A percentile compares a stretch with the other conserved stretches of the same genome.
Evolutionary conservation across 2,329 filamentous ascomycete species (phyloP).

Genomic region (Cladosporium colombiae): DNA sequence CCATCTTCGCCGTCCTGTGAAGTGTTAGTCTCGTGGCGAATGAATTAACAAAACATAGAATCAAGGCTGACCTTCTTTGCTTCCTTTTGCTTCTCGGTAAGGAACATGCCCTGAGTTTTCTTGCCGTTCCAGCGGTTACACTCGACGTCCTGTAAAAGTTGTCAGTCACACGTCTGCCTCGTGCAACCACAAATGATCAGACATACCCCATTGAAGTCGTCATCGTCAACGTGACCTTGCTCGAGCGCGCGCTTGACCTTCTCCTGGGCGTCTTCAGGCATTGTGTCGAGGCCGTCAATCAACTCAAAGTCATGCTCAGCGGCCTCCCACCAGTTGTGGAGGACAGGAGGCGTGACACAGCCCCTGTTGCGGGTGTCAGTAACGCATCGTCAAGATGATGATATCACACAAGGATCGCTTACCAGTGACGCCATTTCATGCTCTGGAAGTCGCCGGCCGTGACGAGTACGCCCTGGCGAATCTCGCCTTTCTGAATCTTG

Average conservation of each 20-base stretch:
- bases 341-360: constrained; percentile 76
- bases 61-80: not conserved
- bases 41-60: not conserved
- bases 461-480: constrained; percentile 76
- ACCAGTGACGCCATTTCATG: constrained; percentile 89
- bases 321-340: constrained; percentile 64
- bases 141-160: constrained; percentile 63
- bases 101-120: constrained; percentile 36
- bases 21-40: constrained; percentile 20
- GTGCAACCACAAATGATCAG: constrained; percentile 12
- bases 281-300: constrained; percentile 80
- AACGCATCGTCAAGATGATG: not conserved
- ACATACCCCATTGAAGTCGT: constrained; percentile 87
- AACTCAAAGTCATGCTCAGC: constrained; percentile 62
- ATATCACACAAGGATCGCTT: constrained; percentile 35
- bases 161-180: not conserved
- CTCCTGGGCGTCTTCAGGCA: constrained; percentile 66
- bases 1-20: constrained; percentile 23
- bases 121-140: constrained; percentile 65
- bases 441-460: constrained; percentile 60
- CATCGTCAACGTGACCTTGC: constrained; percentile 77
- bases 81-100: constrained; percentile 35
- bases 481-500: constrained; percentile 77
- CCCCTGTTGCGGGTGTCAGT: constrained; percentile 60
- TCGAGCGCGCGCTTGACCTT: constrained; percentile 73